A percentile compares a stretch with the other conserved stretches of the same genome.
Evolutionary conservation across 768 basidiomycete genomes (phyloP).

Genomic region (Exidia glandulosa): DNA sequence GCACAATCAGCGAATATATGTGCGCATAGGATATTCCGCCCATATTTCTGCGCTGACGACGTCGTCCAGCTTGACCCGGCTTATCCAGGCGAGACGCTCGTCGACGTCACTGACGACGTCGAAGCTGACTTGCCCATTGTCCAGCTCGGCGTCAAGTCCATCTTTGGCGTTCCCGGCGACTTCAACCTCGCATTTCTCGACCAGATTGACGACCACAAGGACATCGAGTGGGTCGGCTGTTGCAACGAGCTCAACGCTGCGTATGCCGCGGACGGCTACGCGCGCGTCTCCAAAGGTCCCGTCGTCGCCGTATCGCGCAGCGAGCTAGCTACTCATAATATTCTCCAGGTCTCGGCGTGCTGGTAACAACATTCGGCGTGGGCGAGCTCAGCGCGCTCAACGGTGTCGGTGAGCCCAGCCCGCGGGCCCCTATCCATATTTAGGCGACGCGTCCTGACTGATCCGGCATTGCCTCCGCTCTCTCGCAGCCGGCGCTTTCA

Average conservation of each 20-base stretch:
- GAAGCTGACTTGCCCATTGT: constrained; percentile 21
- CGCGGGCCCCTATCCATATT: constrained; percentile 67
- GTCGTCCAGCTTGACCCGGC: neutral
- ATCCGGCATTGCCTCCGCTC: neutral
- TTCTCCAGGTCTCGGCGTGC: constrained; percentile 39
- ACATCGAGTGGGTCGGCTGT: constrained; percentile 79
- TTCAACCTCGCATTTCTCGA: constrained; percentile 65
- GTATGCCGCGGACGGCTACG: constrained; percentile 91
- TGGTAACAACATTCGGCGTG: constrained; percentile 70
- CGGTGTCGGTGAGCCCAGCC: constrained; percentile 83
- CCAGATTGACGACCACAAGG: constrained; percentile 66
- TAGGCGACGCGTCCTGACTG: neutral
- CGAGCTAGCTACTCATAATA: neutral
- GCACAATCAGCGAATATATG: neutral
- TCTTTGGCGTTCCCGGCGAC: constrained; percentile 85
- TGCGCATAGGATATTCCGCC: neutral
- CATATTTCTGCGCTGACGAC: neutral
- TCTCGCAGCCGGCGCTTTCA: constrained; percentile 29
- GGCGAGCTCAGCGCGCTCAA: neutral
- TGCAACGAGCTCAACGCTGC: constrained; percentile 81
- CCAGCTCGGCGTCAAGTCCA: constrained; percentile 61
- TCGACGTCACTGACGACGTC: neutral
- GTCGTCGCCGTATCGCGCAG: neutral
- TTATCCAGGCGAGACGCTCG: neutral
- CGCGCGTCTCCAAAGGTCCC: constrained; percentile 59